A percentile compares a stretch with the other conserved stretches of the same genome.
These are phyloP conservation scores for Coprinellus micaceus DNA, from an alignment of 768 basidiomycete genomes.

Conservation along the genomic window DNA sequence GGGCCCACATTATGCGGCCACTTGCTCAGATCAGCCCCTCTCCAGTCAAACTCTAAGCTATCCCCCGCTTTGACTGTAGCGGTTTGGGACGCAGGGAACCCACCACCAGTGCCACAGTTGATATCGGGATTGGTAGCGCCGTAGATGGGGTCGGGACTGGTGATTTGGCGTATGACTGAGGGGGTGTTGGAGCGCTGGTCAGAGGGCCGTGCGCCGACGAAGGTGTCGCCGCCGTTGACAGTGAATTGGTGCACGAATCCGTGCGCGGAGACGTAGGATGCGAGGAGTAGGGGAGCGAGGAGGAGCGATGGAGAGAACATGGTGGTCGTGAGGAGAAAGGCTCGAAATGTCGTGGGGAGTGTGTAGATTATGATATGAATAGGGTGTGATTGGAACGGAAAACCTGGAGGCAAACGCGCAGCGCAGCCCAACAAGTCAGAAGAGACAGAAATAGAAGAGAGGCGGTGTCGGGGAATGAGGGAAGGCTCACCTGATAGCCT, in stretches of 20 bases:
- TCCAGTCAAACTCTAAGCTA: conserved; percentile 53
- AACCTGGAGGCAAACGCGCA: conserved; percentile 5
- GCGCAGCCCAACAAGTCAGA: not conserved
- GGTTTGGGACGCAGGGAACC: conserved; percentile 45
- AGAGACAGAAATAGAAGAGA: not conserved
- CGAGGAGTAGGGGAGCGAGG: conserved; percentile 31
- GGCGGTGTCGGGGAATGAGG: too few relatives aligned
- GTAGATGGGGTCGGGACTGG: conserved; percentile 39
- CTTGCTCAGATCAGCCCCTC: conserved; percentile 40
- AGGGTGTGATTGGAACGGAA: not conserved
- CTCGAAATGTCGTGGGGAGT: not conserved
- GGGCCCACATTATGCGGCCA: conserved; percentile 62
- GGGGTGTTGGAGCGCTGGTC: conserved; percentile 17
- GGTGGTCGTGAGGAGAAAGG: not conserved
- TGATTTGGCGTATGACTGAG: conserved; percentile 39
- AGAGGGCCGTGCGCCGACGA: conserved; percentile 32
- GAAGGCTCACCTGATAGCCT: too few relatives aligned
- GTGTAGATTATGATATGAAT: not conserved
- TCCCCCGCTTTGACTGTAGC: conserved; percentile 60
- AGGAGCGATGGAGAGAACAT: conserved; percentile 25
- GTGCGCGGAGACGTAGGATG: conserved; percentile 40
- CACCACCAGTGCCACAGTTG: conserved; percentile 54
- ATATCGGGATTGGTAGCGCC: conserved; percentile 54
- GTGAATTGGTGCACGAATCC: conserved; percentile 39
- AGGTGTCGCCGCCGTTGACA: conserved; percentile 34